Evolutionary conservation across 1,139 yeast genomes (phyloP), one percentile per base, ranked within the genome.

Genomic region (Yamadazyma kanchanaburiensis): DNA sequence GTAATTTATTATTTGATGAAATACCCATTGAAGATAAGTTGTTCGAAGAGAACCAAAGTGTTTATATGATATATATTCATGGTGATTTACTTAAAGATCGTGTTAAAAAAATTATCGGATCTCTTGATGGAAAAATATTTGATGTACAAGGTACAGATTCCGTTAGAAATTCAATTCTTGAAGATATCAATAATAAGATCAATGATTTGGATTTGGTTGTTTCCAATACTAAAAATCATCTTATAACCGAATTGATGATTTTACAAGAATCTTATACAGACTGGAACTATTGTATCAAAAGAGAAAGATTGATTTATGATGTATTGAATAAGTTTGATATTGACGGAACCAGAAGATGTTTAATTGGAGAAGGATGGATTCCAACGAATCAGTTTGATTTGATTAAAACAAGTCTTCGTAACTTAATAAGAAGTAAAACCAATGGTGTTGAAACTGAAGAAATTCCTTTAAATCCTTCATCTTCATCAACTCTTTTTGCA

Each of bases 281-380:
- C 30, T 64, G 55, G 52, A 39, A 47, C 24, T 61, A 55, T 35
- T 67, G 69, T 15, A 64, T 86, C 23, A 67, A 72, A 31, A 74
- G 85, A 46, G 98, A 91, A 49, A 79, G 80, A 49, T 68, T 80
- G 19, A 79, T 88, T 22, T 87, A 78, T 55, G 75, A 80, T 42
- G 73, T 85, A 0, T 67, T 91, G 53, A 89, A 89, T 57, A 69
- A 76, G 46, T 88, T 89, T 58, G 85, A 83, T 51, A 86, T 80
- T 53, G 96, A 89, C 53, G 77, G 80, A 35, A 78, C 87, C 22
- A 74, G 97, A 58, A 76, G 91, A 47, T 84, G 94, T 38, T 65
- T 91, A 33, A 87, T 91, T 37, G 97, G 95, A n/a, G 98, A 91
- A 64, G 99, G 97, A 19, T 91, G 98, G 98, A 73, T 88, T 21